Base-by-base conservation (phyloP, 805 yeast species). In the Zygotorulaspora florentina region DNA sequence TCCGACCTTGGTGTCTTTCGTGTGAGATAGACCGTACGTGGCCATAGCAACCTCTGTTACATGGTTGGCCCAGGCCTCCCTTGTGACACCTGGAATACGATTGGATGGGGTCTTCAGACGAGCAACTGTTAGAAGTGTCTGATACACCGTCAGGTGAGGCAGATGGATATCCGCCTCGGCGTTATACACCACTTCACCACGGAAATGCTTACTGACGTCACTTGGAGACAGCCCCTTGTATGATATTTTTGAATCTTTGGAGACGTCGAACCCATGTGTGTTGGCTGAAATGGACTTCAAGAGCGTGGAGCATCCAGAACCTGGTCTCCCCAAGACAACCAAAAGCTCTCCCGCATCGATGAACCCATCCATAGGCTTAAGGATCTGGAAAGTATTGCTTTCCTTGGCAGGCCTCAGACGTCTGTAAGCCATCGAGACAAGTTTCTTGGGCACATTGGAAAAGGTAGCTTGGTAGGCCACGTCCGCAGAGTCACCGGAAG, bases 221-320 rank as follows among this genome's bases (percentile, higher is more conserved):
- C 62, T 43, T 25, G 75, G 76, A 2, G 75, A 52, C n/a, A 81
- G 59, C 9, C 86, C 85, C 55, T 74, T 77, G 61, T 77, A 81
- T 9, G 74, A 65, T 27, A 81, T 68, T 6, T 53, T 51, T 1
- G 85, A 72, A 27, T 71, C 73, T 34, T 62, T 47, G 31, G 70
- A 78, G 27, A 81, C 55, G 27, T 73, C 59, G 60, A 78, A 79
- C 49, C 87, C 87, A 57, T 77, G 76, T 6, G 85, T 78, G 43
- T 79, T 76, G 13, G 80, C 61, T 31, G 83, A 69, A 33, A 81
- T 69, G 3, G 85, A 75, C 55, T 81, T 81, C 55, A 83, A 68
- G 40, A 82, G 67, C 0, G 88, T 81, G 2, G 87, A 75, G 62
- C 88, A 83, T 52, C 89, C 88, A n/a, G 87, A 79, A 57, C 88